Evolutionary conservation across 1,284 basidiomycete species (phyloP).

Genomic region (Ustilago trichophora): DNA sequence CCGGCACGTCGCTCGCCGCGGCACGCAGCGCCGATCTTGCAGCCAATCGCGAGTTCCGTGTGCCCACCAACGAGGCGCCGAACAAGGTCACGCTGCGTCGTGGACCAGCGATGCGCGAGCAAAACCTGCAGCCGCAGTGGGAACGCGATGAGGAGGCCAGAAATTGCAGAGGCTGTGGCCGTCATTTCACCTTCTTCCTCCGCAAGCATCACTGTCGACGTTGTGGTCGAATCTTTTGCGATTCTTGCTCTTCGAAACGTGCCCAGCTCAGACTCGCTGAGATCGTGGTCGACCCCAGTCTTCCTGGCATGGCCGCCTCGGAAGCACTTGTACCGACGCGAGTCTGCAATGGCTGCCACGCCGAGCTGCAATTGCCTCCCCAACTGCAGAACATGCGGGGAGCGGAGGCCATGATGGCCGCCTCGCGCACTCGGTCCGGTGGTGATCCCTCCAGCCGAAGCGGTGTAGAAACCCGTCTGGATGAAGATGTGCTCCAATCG

Average conservation of each 20-base stretch:
- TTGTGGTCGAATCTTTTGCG: constrained; percentile 89
- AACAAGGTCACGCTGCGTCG: constrained; percentile 43
- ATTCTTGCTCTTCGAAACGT: constrained; percentile 81
- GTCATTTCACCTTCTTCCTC: constrained; percentile 80
- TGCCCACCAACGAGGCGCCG: constrained; percentile 58
- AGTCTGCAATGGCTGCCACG: constrained; percentile 77
- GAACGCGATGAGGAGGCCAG: constrained; percentile 79
- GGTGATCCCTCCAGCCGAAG: constrained; percentile 19
- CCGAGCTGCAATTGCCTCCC: constrained; percentile 76
- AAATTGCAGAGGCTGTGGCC: constrained; percentile 79
- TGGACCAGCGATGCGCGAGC: constrained; percentile 44
- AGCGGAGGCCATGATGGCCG: constrained; percentile 42
- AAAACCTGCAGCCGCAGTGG: constrained; percentile 75
- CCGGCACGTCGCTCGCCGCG: constrained; percentile 47
- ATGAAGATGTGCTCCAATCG: constrained; percentile 10
- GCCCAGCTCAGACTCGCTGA: constrained; percentile 79
- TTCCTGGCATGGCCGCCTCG: constrained; percentile 70
- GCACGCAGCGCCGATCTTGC: constrained; percentile 57
- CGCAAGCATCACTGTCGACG: constrained; percentile 85
- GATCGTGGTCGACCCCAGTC: constrained; percentile 78
- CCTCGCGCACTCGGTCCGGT: constrained; percentile 5
- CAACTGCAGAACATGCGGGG: constrained; percentile 69
- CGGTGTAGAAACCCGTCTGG: constrained; percentile 17
- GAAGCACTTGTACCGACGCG: constrained; percentile 74
- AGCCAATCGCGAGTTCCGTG: constrained; percentile 53